Base-by-base conservation (phyloP, 2,329 filamentous ascomycete species). In the Cytospora chrysosperma region DNA sequence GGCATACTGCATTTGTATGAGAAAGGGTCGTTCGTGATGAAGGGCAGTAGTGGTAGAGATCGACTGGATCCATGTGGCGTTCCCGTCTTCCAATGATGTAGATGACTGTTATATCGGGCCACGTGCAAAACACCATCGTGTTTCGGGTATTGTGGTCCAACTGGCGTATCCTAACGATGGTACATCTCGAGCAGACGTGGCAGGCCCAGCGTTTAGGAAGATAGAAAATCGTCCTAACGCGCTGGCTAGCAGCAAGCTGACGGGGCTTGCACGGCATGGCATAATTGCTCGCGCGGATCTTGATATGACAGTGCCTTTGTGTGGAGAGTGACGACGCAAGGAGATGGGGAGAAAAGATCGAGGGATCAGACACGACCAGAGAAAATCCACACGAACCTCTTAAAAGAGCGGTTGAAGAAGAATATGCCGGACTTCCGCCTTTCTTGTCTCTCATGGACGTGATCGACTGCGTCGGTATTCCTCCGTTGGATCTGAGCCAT, bases 401-500 rank as follows among this genome's bases (percentile, higher is more conserved):
- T 66, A 61, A 66, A 66, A 21, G 61, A 61, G 7, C 64, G 54
- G 12, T 62, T 63, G 27, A 66, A 66, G 54, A 60, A 66, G 50
- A 66, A 66, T 27, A 66, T 64, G 3, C 64, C 64, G 17, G 64
- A 66, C 61, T 64, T 66, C 21, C 64, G 61, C 24, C 64, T 58
- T 37, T 61, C 55, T 34, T 30, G 43, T 21, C 43, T 60, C 49
- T 64, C 62, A 49, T 49, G 52, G 47, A 62, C 57, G 10, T 58
- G 27, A 10, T 65, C 64, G 24, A 27, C 61, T 3, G 52, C 24
- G n/a, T 50, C 62, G 49, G 64, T 64, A n/a, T 62, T 47, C 32
- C 64, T 52, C 52, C 64, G 58, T 28, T 66, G 64, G 21, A 66
- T 28, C 10, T 66, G 52, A 28, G 64, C 64, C 64, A 66, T 66